phyloP scores from a whole-genome alignment of 345 rosid genomes.

The Arabidopsis arenosa region DNA sequence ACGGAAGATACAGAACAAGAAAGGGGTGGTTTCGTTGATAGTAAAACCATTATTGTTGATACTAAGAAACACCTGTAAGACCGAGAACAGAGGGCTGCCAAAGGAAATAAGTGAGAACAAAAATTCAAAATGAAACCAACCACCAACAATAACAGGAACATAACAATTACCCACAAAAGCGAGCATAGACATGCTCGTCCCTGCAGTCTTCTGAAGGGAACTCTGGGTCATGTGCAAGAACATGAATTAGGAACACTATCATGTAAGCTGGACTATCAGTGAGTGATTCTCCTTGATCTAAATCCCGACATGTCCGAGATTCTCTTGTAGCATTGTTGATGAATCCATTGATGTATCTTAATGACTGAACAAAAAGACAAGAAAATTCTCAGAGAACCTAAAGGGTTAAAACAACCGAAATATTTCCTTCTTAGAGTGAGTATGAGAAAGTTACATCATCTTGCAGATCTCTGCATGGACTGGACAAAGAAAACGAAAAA shows the following conservation, averaged over 20 bases:
- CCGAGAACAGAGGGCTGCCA: slow-evolving; percentile 79
- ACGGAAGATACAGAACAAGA: slow-evolving; percentile 62
- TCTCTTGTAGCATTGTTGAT: slow-evolving; percentile 59
- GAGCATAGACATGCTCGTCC: slow-evolving; percentile 69
- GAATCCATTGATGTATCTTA: slow-evolving; percentile 71
- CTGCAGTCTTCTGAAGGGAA: slow-evolving; percentile 74
- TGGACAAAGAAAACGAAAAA: slow-evolving; percentile 65
- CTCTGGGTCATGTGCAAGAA: slow-evolving; percentile 74
- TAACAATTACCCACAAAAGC: slow-evolving; percentile 64
- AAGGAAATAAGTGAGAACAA: slow-evolving; percentile 39
- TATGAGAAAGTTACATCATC: slow-evolving; percentile 58
- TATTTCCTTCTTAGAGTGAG: slow-evolving; percentile 20
- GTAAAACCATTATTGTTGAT: slow-evolving; percentile 46
- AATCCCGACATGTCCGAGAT: slow-evolving; percentile 56
- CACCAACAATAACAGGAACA: slow-evolving; percentile 29
- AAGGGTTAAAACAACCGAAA: slow-evolving; percentile 25
- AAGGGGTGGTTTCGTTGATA: slow-evolving; percentile 51
- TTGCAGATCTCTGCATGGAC: slow-evolving; percentile 61
- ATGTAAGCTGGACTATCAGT: slow-evolving; percentile 73
- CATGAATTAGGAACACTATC: slow-evolving; percentile 77
- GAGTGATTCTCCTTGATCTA: slow-evolving; percentile 53
- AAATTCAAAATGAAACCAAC: slow-evolving; percentile 23
- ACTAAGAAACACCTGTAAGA: slow-evolving; percentile 58
- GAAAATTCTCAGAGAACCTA: slow-evolving; percentile 39
- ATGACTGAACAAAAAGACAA: slow-evolving; percentile 53